These are phyloP conservation scores for Cerrena zonata DNA, from an alignment of 1,284 basidiomycete genomes.

Conservation along the genomic window DNA sequence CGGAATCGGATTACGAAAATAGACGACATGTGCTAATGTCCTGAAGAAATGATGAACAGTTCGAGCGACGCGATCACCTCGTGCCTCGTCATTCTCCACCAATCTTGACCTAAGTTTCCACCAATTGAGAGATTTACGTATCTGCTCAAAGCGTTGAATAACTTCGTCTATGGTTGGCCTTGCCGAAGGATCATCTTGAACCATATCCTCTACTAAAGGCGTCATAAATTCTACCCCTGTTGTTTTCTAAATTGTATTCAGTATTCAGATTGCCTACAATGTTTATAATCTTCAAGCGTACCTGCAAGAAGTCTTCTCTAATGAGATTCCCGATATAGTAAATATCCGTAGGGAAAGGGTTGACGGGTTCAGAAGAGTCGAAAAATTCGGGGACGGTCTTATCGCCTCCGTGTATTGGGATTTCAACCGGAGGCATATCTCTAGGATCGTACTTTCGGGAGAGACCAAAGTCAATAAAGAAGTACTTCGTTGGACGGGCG, in stretches of 20 bases:
- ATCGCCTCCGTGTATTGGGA: slow-evolving; percentile 18
- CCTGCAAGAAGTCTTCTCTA: slow-evolving; percentile 23
- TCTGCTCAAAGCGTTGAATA: slow-evolving; percentile 6
- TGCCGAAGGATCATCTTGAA: slow-evolving; percentile 8
- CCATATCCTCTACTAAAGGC: slow-evolving; percentile 7
- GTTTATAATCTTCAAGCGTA: background rate
- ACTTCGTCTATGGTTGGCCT: slow-evolving; percentile 11
- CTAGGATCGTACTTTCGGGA: slow-evolving; percentile 22
- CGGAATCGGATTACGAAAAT: background rate
- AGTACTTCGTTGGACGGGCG: slow-evolving; percentile 26
- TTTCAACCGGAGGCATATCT: slow-evolving; percentile 7
- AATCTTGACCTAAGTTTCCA: slow-evolving; percentile 3
- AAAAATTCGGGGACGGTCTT: slow-evolving; percentile 24
- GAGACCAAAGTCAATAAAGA: slow-evolving; percentile 33
- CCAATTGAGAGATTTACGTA: slow-evolving; percentile 1
- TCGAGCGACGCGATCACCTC: background rate
- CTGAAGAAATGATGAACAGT: slow-evolving; percentile 1
- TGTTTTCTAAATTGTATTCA: slow-evolving; percentile 6
- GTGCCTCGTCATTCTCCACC: background rate
- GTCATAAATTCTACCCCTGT: slow-evolving; percentile 13
- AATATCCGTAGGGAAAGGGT: slow-evolving; percentile 27
- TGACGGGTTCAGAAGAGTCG: slow-evolving; percentile 12
- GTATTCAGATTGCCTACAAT: background rate
- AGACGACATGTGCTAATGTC: slow-evolving; percentile 1
- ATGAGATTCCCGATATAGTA: slow-evolving; percentile 28